These are phyloP conservation scores for Colletotrichum siamense DNA, from an alignment of 2,329 filamentous ascomycete genomes.

Conservation along the genomic window DNA sequence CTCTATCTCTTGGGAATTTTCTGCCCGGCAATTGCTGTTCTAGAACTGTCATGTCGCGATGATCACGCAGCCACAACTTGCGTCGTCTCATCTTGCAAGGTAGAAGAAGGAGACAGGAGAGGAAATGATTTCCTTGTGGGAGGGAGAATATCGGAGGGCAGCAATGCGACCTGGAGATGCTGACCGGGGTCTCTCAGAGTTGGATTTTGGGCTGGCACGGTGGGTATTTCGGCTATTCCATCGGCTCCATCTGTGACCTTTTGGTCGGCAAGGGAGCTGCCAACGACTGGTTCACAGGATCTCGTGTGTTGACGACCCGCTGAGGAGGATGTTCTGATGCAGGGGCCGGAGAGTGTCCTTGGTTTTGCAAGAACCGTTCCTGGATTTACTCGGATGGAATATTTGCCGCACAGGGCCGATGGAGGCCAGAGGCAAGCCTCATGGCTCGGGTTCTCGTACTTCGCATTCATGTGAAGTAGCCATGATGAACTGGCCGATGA, in stretches of 20 bases:
- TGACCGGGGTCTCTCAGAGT: neutral
- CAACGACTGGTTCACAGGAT: neutral
- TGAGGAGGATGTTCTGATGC: neutral
- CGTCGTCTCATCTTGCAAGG: neutral
- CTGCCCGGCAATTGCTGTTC: neutral
- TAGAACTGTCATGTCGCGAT: neutral
- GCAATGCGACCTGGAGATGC: neutral
- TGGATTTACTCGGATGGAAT: neutral
- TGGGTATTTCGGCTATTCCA: neutral
- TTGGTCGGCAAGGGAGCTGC: neutral
- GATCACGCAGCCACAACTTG: neutral
- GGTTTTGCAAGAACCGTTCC: neutral
- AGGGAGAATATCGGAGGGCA: neutral
- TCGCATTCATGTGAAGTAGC: neutral
- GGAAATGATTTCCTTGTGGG: neutral
- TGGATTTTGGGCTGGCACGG: neutral
- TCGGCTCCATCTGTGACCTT: neutral
- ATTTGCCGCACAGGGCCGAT: neutral
- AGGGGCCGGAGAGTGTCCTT: neutral
- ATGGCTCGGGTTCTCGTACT: neutral
- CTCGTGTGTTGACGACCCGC: neutral
- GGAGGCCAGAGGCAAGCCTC: neutral
- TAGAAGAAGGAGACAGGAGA: neutral
- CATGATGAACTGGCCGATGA: neutral
- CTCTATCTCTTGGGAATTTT: neutral